phyloP scores from a whole-genome alignment of 1,284 basidiomycete species.

The Cutaneotrichosporon sp. region DNA sequence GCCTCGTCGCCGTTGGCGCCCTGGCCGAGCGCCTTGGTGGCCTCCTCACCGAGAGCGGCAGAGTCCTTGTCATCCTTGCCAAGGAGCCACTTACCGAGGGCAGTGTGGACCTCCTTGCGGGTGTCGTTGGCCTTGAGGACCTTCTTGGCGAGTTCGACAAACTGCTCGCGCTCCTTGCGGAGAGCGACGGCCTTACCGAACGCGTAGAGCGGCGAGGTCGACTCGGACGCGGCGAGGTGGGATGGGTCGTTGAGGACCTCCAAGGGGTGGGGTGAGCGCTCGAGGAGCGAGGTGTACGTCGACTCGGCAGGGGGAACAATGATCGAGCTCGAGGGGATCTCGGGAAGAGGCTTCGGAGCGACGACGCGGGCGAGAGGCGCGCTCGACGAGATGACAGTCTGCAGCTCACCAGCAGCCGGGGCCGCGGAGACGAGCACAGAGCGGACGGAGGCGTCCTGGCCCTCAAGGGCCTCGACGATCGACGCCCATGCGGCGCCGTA shows the following conservation, averaged over 20 bases:
- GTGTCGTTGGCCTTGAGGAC: slow-evolving; percentile 56
- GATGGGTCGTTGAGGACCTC: slow-evolving; percentile 79
- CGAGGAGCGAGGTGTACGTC: slow-evolving; percentile 87
- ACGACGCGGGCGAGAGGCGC: slow-evolving; percentile 43
- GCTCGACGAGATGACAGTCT: slow-evolving; percentile 40
- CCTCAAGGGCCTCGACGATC: slow-evolving; percentile 45
- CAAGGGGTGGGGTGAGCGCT: slow-evolving; percentile 76
- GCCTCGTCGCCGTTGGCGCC: slow-evolving; percentile 51
- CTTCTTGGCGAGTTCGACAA: slow-evolving; percentile 64
- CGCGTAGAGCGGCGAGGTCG: slow-evolving; percentile 89
- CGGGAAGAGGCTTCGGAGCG: slow-evolving; percentile 30
- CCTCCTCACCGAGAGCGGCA: slow-evolving; percentile 62
- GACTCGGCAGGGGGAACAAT: slow-evolving; percentile 79
- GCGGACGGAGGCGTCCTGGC: slow-evolving; percentile 41
- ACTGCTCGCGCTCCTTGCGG: slow-evolving; percentile 66
- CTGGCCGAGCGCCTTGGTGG: slow-evolving; percentile 58
- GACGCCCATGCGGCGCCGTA: slow-evolving; percentile 66
- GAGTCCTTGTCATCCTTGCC: slow-evolving; percentile 65
- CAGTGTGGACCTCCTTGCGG: slow-evolving; percentile 62
- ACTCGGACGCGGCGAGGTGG: slow-evolving; percentile 68
- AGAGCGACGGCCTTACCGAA: slow-evolving; percentile 85
- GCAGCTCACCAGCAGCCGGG: slow-evolving; percentile 44
- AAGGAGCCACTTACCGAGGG: slow-evolving; percentile 73
- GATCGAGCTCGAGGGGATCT: slow-evolving; percentile 57
- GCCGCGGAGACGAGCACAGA: slow-evolving; percentile 49